Evolutionary conservation across 768 basidiomycete genomes (phyloP).

Genomic region (Naganishia vishniacii): DNA sequence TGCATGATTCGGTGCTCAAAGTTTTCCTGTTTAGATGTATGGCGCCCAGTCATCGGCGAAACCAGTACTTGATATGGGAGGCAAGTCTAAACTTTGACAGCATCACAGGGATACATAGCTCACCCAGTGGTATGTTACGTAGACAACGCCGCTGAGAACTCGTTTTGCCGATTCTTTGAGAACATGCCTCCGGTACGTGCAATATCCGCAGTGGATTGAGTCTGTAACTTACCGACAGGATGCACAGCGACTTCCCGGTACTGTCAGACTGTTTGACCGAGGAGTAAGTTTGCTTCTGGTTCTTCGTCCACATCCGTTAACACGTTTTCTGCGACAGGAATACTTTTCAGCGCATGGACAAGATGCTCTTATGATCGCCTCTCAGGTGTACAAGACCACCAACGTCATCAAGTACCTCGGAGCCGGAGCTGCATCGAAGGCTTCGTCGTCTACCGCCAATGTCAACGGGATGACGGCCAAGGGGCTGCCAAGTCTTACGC

Average conservation of each 20-base stretch:
- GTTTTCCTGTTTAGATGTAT: constrained; percentile 22
- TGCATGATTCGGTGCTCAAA: background rate
- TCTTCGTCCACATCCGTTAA: background rate
- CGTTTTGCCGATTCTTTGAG: constrained; percentile 59
- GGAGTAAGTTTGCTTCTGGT: constrained; percentile 39
- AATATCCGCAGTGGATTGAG: background rate
- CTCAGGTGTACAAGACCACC: constrained; percentile 59
- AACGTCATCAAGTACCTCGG: constrained; percentile 91
- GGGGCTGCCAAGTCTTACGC: constrained; percentile 67
- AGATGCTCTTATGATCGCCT: constrained; percentile 81
- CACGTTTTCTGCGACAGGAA: constrained; percentile 47
- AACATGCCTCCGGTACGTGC: constrained; percentile 46
- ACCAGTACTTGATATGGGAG: constrained; percentile 27
- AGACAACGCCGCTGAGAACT: constrained; percentile 68
- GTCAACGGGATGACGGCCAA: constrained; percentile 43
- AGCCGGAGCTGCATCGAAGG: constrained; percentile 18
- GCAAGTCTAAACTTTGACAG: constrained; percentile 1
- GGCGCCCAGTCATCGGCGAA: constrained; percentile 27
- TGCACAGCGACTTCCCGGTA: constrained; percentile 55
- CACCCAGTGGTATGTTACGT: no score
- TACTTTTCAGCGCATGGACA: constrained; percentile 84
- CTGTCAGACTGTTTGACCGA: constrained; percentile 80
- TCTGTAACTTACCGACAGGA: background rate
- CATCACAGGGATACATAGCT: no score
- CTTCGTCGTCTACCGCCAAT: constrained; percentile 34